These are phyloP conservation scores for Candida oleophila DNA, from an alignment of 805 yeast species.

Conservation along the genomic window DNA sequence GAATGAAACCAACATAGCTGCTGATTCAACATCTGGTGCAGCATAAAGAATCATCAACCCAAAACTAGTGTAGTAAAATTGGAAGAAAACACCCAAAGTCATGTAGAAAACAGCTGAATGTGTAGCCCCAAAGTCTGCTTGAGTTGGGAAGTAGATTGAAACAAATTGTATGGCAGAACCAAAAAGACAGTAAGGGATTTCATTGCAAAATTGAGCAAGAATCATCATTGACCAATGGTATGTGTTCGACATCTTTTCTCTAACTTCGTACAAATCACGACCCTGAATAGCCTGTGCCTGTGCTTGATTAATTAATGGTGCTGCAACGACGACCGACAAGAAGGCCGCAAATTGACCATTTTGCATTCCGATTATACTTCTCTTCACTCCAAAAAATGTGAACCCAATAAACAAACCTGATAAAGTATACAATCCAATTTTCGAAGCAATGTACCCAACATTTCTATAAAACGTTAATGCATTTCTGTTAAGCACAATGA, in stretches of 20 bases:
- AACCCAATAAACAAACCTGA: constrained; percentile 42
- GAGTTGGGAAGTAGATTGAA: constrained; percentile 50
- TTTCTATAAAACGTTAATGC: constrained; percentile 34
- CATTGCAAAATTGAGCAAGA: constrained; percentile 52
- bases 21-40: constrained; percentile 66
- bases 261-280: constrained; percentile 64
- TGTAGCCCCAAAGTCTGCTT: constrained; percentile 41
- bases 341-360: constrained; percentile 61
- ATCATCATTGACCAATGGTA: constrained; percentile 68
- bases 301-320: constrained; percentile 62
- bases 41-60: constrained; percentile 47
- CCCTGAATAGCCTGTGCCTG: constrained; percentile 57
- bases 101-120: constrained; percentile 36
- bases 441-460: constrained; percentile 41
- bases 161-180: constrained; percentile 32
- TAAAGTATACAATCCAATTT: constrained; percentile 46
- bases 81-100: constrained; percentile 26
- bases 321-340: constrained; percentile 54
- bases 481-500: constrained; percentile 15
- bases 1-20: constrained; percentile 57
- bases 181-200: constrained; percentile 53
- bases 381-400: constrained; percentile 18
- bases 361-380: constrained; percentile 51
- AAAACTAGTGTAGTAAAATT: constrained; percentile 32
- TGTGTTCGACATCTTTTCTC: constrained; percentile 70